Percentiles rank a stretch among this genome's conserved stretches.
Conservation (phyloP, 805 yeast species). For the Clavispora carvajalis region DNA sequence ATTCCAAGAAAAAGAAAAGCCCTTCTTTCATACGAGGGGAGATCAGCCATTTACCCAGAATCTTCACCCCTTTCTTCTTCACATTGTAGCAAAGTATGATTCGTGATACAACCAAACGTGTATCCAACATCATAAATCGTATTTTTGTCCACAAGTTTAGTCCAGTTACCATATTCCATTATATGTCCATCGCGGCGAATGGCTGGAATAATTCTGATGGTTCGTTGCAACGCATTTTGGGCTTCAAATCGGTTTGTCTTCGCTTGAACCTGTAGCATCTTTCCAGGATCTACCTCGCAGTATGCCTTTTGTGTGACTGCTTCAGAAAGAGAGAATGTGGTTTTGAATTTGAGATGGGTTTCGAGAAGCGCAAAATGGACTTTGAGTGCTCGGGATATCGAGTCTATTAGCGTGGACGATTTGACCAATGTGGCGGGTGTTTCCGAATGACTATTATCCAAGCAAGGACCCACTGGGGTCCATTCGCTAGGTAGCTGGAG, state of each 20-base stretch:
- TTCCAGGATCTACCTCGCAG: slow-evolving; percentile 11
- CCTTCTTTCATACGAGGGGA: too few species aligned
- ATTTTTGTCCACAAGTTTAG: background rate
- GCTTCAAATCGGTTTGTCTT: background rate
- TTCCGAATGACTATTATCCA: slow-evolving; percentile 11
- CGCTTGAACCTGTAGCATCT: slow-evolving; percentile 9
- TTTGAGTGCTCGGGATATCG: slow-evolving; percentile 2
- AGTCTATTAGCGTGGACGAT: background rate
- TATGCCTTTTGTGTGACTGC: slow-evolving; percentile 4
- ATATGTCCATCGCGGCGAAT: background rate
- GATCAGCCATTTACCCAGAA: too few species aligned
- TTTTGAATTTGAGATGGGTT: background rate
- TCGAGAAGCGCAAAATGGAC: slow-evolving; percentile 4
- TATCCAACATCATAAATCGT: background rate
- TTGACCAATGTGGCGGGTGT: slow-evolving; percentile 8
- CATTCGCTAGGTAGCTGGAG: background rate
- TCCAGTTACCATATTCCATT: background rate
- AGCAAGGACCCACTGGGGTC: slow-evolving; percentile 9
- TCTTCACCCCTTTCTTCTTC: background rate
- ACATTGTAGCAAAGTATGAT: background rate
- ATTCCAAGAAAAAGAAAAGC: too few species aligned
- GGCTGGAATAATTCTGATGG: background rate
- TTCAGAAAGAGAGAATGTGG: background rate
- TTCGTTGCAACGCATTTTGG: background rate
- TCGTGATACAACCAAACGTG: background rate